Percentiles rank a stretch among this genome's conserved stretches.
phyloP scores from a whole-genome alignment of 2,329 filamentous ascomycete species.

The Paramyrothecium sp. region DNA sequence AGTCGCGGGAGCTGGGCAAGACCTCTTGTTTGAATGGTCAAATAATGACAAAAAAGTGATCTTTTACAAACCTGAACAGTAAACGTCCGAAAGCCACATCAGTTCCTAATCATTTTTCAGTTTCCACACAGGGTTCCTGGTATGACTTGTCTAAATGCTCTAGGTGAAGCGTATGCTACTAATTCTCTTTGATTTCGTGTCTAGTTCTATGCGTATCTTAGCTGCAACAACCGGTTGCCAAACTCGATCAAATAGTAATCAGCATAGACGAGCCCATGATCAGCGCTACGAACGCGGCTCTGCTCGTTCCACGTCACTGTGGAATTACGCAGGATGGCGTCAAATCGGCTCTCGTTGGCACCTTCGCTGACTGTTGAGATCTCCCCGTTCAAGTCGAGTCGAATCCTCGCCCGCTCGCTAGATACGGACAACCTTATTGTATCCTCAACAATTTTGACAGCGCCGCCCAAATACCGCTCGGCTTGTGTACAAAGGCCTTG shows the following conservation, averaged over 20 bases:
- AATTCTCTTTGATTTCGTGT: background rate
- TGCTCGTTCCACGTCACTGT: constrained; percentile 32
- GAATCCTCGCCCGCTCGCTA: constrained; percentile 17
- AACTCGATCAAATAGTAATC: constrained; percentile 43
- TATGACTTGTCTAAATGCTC: background rate
- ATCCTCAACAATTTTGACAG: constrained; percentile 27
- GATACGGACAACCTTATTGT: constrained; percentile 25
- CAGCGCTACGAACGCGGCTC: constrained; percentile 21
- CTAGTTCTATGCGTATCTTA: background rate
- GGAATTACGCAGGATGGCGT: constrained; percentile 27
- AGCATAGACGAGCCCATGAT: constrained; percentile 45
- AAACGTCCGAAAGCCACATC: background rate
- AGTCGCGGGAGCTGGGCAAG: background rate
- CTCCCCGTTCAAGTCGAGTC: background rate
- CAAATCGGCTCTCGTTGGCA: constrained; percentile 14
- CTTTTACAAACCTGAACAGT: background rate
- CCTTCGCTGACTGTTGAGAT: background rate
- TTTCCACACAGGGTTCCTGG: background rate
- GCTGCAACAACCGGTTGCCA: background rate
- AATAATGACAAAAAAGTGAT: background rate
- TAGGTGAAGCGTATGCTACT: background rate
- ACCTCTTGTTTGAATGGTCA: background rate
- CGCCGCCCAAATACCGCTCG: constrained; percentile 20
- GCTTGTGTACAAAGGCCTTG: constrained; percentile 11
- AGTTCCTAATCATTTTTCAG: background rate